Evolutionary conservation across 768 basidiomycete genomes (phyloP).

Genomic region (Boletus coccyginus): DNA sequence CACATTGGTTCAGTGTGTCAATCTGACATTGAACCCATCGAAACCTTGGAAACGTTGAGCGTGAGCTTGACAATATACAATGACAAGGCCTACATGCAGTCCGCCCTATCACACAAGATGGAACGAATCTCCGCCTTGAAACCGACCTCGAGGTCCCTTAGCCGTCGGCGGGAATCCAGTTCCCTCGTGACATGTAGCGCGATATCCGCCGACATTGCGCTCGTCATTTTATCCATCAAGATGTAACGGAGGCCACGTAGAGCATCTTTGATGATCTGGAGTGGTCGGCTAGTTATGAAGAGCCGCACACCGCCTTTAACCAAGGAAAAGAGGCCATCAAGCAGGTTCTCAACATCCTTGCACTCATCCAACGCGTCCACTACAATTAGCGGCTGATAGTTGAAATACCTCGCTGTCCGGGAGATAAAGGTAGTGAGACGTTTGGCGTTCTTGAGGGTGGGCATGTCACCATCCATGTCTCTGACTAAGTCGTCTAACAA

Average conservation of each 20-base stretch:
- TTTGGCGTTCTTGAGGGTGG: background rate
- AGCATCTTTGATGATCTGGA: conserved; percentile 7
- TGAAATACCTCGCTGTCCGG: background rate
- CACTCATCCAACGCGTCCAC: conserved; percentile 25
- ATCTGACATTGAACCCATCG: conserved; percentile 25
- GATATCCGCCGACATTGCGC: conserved; percentile 8
- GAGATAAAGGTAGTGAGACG: conserved; percentile 2
- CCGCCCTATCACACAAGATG: conserved; percentile 7
- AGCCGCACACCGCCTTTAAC: conserved; percentile 2
- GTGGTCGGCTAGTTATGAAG: conserved; percentile 16
- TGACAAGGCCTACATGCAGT: conserved; percentile 15
- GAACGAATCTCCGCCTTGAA: conserved; percentile 11
- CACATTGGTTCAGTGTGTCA: conserved; percentile 10
- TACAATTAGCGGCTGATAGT: conserved; percentile 5
- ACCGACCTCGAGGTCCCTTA: conserved; percentile 3
- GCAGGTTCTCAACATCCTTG: conserved; percentile 3
- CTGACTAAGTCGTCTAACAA: background rate
- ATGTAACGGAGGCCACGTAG: conserved; percentile 4
- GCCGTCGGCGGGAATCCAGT: conserved; percentile 2
- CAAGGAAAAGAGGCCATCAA: conserved; percentile 4
- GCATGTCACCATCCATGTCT: background rate
- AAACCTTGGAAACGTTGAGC: conserved; percentile 12
- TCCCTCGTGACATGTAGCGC: conserved; percentile 11
- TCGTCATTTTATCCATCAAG: conserved; percentile 8
- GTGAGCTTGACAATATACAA: background rate